A percentile compares a stretch with the other conserved stretches of the same genome.
Evolutionary conservation across 306 rosid species (phyloP).

Genomic region (Cucurbita ficifolia): DNA sequence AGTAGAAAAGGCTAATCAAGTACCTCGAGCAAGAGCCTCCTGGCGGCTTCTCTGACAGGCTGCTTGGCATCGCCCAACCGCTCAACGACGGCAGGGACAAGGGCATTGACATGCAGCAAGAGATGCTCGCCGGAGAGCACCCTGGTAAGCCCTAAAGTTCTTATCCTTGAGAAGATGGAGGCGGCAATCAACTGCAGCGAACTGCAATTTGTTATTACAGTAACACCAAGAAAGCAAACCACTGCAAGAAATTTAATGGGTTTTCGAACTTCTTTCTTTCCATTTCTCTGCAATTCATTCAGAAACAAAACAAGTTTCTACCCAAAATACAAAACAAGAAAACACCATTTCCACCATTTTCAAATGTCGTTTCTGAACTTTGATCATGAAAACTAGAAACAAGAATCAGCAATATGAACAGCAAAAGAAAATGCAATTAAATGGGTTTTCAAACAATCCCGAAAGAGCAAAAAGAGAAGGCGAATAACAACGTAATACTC

Average conservation of each 20-base stretch:
- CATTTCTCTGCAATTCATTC: too few species aligned
- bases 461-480: neutral
- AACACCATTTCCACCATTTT: neutral
- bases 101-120: slow-evolving; percentile 88
- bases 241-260: too few species aligned
- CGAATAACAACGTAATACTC: neutral
- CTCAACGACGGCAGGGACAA: slow-evolving; percentile 86
- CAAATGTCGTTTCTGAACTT: neutral
- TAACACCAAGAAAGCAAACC: too few species aligned
- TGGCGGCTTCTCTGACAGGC: slow-evolving; percentile 91
- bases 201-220: too few species aligned
- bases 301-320: too few species aligned
- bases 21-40: slow-evolving; percentile 90
- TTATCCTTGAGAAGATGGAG: slow-evolving; percentile 92
- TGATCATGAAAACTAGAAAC: neutral
- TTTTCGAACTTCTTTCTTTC: too few species aligned
- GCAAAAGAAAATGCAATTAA: neutral
- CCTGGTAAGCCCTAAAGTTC: slow-evolving; percentile 86
- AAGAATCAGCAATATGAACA: neutral
- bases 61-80: slow-evolving; percentile 90
- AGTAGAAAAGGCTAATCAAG: neutral
- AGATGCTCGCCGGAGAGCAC: slow-evolving; percentile 93
- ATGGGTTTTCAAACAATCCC: neutral
- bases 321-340: too few species aligned
- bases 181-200: slow-evolving; percentile 50